These are phyloP conservation scores for Torulaspora indica DNA, from an alignment of 805 yeast species.

Conservation along the genomic window DNA sequence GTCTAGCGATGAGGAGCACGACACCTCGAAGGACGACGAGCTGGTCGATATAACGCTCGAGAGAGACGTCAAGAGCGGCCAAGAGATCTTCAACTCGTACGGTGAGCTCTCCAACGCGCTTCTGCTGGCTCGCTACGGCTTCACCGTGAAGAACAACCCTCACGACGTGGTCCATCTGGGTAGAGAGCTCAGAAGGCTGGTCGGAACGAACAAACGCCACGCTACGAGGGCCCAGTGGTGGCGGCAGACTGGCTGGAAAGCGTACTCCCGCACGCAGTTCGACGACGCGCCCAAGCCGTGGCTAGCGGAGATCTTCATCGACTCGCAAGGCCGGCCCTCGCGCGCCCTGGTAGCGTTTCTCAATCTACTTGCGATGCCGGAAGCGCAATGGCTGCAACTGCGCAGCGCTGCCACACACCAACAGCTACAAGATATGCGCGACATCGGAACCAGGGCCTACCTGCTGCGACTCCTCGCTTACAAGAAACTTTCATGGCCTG, in stretches of 20 bases:
- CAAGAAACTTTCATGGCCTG: background rate
- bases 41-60: slow-evolving; percentile 68
- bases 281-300: slow-evolving; percentile 28
- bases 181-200: slow-evolving; percentile 19
- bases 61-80: slow-evolving; percentile 41
- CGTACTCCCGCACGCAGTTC: slow-evolving; percentile 18
- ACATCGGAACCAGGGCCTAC: background rate
- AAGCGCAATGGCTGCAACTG: slow-evolving; percentile 22
- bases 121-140: slow-evolving; percentile 74
- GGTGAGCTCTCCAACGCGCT: slow-evolving; percentile 68
- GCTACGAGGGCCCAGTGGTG: slow-evolving; percentile 26
- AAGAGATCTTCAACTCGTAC: slow-evolving; percentile 77
- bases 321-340: slow-evolving; percentile 43
- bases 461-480: slow-evolving; percentile 3
- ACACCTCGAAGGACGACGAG: slow-evolving; percentile 41
- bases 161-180: slow-evolving; percentile 59
- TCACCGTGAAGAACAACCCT: slow-evolving; percentile 50
- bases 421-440: background rate
- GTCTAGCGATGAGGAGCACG: slow-evolving; percentile 23
- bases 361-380: slow-evolving; percentile 35
- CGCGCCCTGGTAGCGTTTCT: slow-evolving; percentile 42
- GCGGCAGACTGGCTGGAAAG: slow-evolving; percentile 18
- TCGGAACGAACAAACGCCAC: slow-evolving; percentile 12
- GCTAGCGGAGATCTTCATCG: slow-evolving; percentile 43
- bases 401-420: background rate